These are phyloP conservation scores for Colletotrichum brevisporum DNA, from an alignment of 2,329 filamentous ascomycete species.

Conservation along the genomic window DNA sequence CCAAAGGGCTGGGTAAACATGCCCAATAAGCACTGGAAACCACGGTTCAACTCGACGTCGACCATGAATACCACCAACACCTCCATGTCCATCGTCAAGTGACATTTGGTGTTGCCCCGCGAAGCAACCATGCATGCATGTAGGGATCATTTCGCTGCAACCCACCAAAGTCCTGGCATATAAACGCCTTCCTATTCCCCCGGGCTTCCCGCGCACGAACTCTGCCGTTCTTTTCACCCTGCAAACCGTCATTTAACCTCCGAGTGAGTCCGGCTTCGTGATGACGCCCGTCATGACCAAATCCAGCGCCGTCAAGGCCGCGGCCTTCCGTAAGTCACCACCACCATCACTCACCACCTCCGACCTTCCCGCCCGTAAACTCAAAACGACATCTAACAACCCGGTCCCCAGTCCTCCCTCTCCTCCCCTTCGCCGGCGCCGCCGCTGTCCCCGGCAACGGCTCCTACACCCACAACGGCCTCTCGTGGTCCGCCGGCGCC, in stretches of 20 bases:
- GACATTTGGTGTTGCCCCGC: too few species aligned
- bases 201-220: background rate
- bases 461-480: conserved; percentile 47
- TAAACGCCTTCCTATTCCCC: conserved; percentile 3
- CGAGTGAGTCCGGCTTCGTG: background rate
- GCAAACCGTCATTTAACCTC: background rate
- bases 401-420: conserved; percentile 2
- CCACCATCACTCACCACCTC: background rate
- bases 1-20: conserved; percentile 13
- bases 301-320: conserved; percentile 15
- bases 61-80: background rate
- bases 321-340: conserved; percentile 24
- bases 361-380: background rate
- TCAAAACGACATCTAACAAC: background rate
- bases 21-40: too few species aligned
- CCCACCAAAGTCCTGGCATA: background rate
- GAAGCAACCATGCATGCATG: background rate
- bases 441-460: conserved; percentile 11
- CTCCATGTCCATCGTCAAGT: conserved; percentile 8
- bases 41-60: background rate
- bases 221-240: background rate
- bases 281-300: conserved; percentile 18
- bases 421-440: conserved; percentile 27
- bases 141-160: too few species aligned
- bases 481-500: conserved; percentile 47